Evolutionary conservation across 768 basidiomycete species (phyloP).

Genomic region (Candolleomyces aberdarensis): DNA sequence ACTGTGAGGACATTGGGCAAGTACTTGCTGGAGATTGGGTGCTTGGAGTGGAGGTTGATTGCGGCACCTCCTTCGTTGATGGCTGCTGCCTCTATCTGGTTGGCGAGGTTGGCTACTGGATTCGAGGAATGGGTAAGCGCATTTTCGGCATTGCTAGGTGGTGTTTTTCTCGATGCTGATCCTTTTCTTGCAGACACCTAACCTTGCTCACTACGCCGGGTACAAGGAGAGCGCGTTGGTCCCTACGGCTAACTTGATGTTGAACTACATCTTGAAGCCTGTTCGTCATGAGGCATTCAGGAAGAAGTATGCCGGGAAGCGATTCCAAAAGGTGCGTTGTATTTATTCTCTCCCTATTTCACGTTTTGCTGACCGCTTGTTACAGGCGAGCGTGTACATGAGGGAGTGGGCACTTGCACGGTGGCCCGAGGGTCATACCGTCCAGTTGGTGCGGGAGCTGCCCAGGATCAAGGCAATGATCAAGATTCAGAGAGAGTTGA

Average conservation of each 20-base stretch:
- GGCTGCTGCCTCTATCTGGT: conserved; percentile 88
- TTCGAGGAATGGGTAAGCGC: conserved; percentile 83
- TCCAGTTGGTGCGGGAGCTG: conserved; percentile 59
- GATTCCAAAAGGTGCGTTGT: conserved; percentile 71
- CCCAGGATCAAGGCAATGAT: conserved; percentile 56
- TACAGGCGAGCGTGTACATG: conserved; percentile 77
- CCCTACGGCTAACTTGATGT: conserved; percentile 88
- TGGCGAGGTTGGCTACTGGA: conserved; percentile 79
- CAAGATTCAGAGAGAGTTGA: conserved; percentile 35
- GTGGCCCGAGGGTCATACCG: conserved; percentile 63
- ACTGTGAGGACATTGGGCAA: conserved; percentile 90
- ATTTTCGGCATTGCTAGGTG: too few relatives aligned
- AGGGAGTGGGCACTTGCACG: conserved; percentile 80
- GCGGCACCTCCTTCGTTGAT: conserved; percentile 79
- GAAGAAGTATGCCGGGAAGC: conserved; percentile 92
- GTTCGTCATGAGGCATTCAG: conserved; percentile 80
- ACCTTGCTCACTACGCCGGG: conserved; percentile 91
- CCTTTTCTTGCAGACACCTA: conserved; percentile 54
- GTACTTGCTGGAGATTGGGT: conserved; percentile 89
- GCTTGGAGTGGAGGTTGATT: conserved; percentile 84
- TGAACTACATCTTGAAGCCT: conserved; percentile 86
- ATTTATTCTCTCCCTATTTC: not conserved
- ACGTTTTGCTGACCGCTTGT: not conserved
- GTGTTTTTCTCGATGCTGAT: not conserved
- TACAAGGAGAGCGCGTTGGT: conserved; percentile 83